Conservation (phyloP, 1,284 basidiomycete genomes). For the Trametes polyzona region DNA sequence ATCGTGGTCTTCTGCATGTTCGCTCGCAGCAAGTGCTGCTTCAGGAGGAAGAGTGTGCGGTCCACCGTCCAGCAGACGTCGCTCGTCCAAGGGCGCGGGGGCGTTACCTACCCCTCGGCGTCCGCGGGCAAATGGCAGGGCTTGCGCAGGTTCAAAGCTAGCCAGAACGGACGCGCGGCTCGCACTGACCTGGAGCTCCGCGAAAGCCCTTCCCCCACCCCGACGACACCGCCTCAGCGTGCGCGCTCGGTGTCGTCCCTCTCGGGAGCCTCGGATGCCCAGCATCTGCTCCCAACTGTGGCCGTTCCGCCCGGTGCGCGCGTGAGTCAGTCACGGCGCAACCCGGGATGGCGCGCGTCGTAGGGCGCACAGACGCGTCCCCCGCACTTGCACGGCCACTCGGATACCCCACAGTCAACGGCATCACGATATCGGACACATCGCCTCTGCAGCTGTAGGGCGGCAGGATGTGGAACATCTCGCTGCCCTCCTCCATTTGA, state of each 20-base stretch:
- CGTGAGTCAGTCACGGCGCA: background rate
- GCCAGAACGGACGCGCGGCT: no score
- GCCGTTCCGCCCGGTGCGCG: background rate
- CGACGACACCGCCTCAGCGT: background rate
- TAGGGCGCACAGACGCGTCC: background rate
- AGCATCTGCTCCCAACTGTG: background rate
- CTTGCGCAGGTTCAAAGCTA: background rate
- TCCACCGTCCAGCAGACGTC: no score
- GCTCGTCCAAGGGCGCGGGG: no score
- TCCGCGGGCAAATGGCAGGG: background rate
- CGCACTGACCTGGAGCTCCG: no score
- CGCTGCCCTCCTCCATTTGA: no score
- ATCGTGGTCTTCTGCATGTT: background rate
- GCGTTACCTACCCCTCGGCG: no score
- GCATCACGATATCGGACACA: constrained; percentile 3
- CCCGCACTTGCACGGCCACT: background rate
- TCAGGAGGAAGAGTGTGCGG: no score
- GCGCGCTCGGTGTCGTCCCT: background rate
- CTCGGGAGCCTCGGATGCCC: background rate
- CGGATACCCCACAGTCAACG: constrained; percentile 6
- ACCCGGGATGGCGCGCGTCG: no score
- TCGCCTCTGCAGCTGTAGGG: no score
- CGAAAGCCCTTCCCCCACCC: background rate
- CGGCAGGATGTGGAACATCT: no score
- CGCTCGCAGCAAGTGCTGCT: background rate